Percentiles rank a stretch among this genome's conserved stretches.
Evolutionary conservation across 176 grass and related monocot genomes (phyloP).

Genomic region (Puccinellia tenuiflora): DNA sequence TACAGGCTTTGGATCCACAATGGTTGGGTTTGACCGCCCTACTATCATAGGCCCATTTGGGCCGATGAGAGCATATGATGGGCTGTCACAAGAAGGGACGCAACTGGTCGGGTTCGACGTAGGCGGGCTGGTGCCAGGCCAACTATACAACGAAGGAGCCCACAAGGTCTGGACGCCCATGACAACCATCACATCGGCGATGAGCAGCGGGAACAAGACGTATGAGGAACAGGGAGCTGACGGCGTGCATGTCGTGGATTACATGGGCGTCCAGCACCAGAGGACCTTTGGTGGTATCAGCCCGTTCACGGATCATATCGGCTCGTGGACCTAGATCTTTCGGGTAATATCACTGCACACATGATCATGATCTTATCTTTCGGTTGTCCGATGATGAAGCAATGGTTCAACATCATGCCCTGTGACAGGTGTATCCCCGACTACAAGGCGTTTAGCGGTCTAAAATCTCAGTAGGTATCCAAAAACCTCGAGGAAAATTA

Average conservation of each 20-base stretch:
- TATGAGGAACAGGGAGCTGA: background rate
- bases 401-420: background rate
- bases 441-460: background rate
- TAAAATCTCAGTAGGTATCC: background rate
- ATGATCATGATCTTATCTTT: background rate
- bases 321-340: constrained; percentile 20
- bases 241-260: constrained; percentile 43
- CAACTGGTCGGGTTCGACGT: constrained; percentile 32
- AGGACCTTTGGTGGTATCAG: background rate
- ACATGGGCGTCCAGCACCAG: constrained; percentile 45
- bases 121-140: background rate
- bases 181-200: background rate
- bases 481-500: background rate
- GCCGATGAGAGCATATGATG: background rate
- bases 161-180: background rate
- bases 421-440: background rate
- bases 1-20: background rate
- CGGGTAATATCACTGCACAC: background rate
- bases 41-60: background rate
- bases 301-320: constrained; percentile 11
- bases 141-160: background rate
- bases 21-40: background rate
- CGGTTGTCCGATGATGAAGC: background rate
- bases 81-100: background rate
- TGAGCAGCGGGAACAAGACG: background rate